Evolutionary conservation across 2,329 filamentous ascomycete species (phyloP).

Genomic region (Fusarium pseudoanthophilum): DNA sequence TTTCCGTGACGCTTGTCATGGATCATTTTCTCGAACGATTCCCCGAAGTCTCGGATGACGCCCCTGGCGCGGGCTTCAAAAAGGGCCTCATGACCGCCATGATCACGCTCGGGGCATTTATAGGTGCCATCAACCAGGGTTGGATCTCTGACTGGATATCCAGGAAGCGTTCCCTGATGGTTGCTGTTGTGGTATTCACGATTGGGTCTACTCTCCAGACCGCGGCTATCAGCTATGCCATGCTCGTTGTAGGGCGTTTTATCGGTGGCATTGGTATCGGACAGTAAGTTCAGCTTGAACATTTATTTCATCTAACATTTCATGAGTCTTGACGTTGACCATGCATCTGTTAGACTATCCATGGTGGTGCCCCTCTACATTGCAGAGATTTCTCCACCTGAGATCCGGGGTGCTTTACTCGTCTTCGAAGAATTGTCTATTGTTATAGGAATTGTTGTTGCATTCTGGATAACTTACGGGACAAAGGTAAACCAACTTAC

Average conservation of each 20-base stretch:
- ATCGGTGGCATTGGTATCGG: slow-evolving; percentile 58
- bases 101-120: slow-evolving; percentile 59
- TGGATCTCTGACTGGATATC: slow-evolving; percentile 50
- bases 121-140: slow-evolving; percentile 58
- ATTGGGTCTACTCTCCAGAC: slow-evolving; percentile 58
- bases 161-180: slow-evolving; percentile 48
- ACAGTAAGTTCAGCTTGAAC: background rate
- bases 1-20: slow-evolving; percentile 53
- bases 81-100: slow-evolving; percentile 61
- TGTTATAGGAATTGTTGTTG: slow-evolving; percentile 46
- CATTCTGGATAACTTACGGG: slow-evolving; percentile 49
- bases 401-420: slow-evolving; percentile 59
- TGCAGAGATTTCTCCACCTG: slow-evolving; percentile 59
- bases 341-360: slow-evolving; percentile 27
- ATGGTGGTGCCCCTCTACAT: slow-evolving; percentile 56
- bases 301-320: rapidly evolving
- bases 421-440: slow-evolving; percentile 54
- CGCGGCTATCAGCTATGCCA: slow-evolving; percentile 52
- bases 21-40: slow-evolving; percentile 49
- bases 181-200: slow-evolving; percentile 50
- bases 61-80: slow-evolving; percentile 52
- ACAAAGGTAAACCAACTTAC: slow-evolving; percentile 26
- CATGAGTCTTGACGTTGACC: background rate
- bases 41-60: slow-evolving; percentile 46
- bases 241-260: slow-evolving; percentile 55